Percentiles rank a stretch among this genome's conserved stretches.
phyloP scores from a whole-genome alignment of 2,329 filamentous ascomycete genomes.

The Fusarium verticillioides region DNA sequence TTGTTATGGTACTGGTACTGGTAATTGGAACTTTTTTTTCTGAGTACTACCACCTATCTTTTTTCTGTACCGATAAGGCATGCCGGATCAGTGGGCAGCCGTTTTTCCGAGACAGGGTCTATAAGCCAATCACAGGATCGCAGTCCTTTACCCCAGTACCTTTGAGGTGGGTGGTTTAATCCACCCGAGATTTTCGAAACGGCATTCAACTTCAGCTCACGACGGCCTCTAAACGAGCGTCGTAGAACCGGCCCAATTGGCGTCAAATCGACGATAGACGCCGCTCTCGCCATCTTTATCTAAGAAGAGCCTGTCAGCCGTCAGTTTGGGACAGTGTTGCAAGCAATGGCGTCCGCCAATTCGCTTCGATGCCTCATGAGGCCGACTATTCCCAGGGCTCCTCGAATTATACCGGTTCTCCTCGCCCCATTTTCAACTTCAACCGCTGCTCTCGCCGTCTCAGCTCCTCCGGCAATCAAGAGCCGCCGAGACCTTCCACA shows the following conservation, averaged over 20 bases:
- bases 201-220: conserved; percentile 41
- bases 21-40: conserved; percentile 42
- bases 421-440: conserved; percentile 57
- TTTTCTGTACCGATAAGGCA: conserved; percentile 45
- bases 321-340: not conserved
- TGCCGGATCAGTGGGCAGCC: conserved; percentile 42
- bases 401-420: conserved; percentile 49
- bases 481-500: conserved; percentile 51
- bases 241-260: conserved; percentile 45
- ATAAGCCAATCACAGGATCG: conserved; percentile 33
- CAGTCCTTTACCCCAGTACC: conserved; percentile 8
- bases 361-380: conserved; percentile 57
- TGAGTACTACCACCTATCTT: not conserved
- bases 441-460: conserved; percentile 44
- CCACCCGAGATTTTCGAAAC: conserved; percentile 46
- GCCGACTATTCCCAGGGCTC: conserved; percentile 48
- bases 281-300: conserved; percentile 1
- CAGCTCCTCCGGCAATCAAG: conserved; percentile 45
- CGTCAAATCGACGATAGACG: conserved; percentile 43
- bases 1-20: conserved; percentile 19
- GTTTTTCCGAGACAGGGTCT: conserved; percentile 37
- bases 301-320: not conserved
- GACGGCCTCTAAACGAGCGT: conserved; percentile 40
- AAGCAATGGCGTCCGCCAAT: conserved; percentile 53
- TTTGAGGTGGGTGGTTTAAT: conserved; percentile 41